These are phyloP conservation scores for Amphichorda felina DNA, from an alignment of 2,329 filamentous ascomycete species.

Conservation along the genomic window DNA sequence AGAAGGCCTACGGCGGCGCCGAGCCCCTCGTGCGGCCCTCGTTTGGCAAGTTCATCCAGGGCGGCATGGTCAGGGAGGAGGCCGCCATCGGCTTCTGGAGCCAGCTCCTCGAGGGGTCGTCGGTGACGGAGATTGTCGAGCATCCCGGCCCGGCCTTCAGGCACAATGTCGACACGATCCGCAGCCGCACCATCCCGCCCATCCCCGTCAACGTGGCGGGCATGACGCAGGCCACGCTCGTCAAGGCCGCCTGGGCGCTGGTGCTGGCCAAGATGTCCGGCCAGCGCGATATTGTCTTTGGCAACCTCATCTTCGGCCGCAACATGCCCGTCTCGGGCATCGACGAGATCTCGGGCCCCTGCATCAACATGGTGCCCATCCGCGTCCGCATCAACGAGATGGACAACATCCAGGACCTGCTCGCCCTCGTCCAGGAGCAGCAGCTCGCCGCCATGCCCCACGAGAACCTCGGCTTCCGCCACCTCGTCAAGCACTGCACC, in stretches of 20 bases:
- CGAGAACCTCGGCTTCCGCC: constrained; percentile 10
- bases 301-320: constrained; percentile 26
- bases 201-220: constrained; percentile 3
- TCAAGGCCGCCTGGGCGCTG: constrained; percentile 32
- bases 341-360: constrained; percentile 24
- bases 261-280: constrained; percentile 22
- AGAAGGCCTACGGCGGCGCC: constrained; percentile 19
- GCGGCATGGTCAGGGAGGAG: no score
- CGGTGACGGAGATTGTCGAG: constrained; percentile 12
- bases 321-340: constrained; percentile 20
- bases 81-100: constrained; percentile 23
- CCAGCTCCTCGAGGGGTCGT: constrained; percentile 22
- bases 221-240: constrained; percentile 21
- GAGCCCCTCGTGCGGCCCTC: constrained; percentile 12
- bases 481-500: constrained; percentile 11
- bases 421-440: constrained; percentile 14
- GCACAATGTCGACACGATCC: no score
- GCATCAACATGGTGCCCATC: constrained; percentile 28
- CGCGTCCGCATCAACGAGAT: constrained; percentile 16
- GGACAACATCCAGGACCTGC: background rate
- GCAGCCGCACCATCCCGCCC: background rate
- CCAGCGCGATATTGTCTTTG: constrained; percentile 26
- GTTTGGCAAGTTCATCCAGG: constrained; percentile 15
- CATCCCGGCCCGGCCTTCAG: background rate
- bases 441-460: constrained; percentile 15